Conservation (phyloP, 306 rosid species). For the Spatholobus suberectus region DNA sequence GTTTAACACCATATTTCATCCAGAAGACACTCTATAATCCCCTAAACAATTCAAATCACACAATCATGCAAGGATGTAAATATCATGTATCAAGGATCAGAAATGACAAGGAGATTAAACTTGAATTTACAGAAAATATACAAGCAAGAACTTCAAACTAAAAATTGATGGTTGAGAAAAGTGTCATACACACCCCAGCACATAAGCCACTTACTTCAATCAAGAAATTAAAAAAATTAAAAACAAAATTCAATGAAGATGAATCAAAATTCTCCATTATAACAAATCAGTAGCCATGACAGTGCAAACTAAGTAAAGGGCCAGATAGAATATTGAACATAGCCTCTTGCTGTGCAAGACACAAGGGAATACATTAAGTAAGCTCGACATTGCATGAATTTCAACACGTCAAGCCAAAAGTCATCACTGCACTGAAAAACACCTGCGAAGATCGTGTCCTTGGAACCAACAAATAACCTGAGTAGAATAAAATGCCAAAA, state of each 20-base stretch:
- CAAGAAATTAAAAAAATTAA: neutral
- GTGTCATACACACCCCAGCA: neutral
- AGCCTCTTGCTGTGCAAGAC: conserved; percentile 24
- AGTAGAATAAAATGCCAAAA: conserved; percentile 48
- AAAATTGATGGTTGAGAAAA: neutral
- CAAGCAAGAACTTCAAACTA: neutral
- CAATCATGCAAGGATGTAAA: neutral
- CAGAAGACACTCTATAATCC: neutral
- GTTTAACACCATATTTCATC: neutral
- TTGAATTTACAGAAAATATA: conserved; percentile 9
- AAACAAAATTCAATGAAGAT: neutral
- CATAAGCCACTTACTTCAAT: conserved; percentile 11
- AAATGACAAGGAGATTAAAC: conserved; percentile 15
- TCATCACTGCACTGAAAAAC: conserved; percentile 40
- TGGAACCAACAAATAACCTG: conserved; percentile 32
- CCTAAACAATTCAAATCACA: neutral
- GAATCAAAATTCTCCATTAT: conserved; percentile 5
- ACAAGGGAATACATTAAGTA: conserved; percentile 56
- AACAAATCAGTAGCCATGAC: conserved; percentile 1
- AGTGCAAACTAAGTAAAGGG: neutral
- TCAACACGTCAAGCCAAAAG: conserved; percentile 47
- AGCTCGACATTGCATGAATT: conserved; percentile 64
- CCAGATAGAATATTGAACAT: neutral
- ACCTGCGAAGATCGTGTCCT: conserved; percentile 22
- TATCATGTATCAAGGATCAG: conserved; percentile 13